Base-by-base conservation (phyloP, 2,329 filamentous ascomycete genomes). In the Thielaviopsis punctulata region DNA sequence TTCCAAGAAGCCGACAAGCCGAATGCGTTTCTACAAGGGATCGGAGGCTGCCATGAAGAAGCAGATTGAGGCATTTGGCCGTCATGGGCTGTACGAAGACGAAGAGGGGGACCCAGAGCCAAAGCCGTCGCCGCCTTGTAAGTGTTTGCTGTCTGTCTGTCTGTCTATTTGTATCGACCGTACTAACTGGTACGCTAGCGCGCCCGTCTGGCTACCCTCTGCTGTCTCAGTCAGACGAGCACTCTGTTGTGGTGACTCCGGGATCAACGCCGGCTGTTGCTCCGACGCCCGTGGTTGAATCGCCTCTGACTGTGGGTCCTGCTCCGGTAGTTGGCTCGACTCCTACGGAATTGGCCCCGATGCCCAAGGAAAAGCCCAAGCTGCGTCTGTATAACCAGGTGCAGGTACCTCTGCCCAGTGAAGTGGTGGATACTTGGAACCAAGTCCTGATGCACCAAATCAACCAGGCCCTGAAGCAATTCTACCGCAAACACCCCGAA, bases 401-500 rank as follows among this genome's bases (percentile, higher is more conserved):
- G 0, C 74, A 80, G 50, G 72, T 79, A 0, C 65, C 72, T 0
- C 66, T 82, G 1, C 68, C 79, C 0, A 71, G 76, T 2, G 76
- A 80, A 10, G 70, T 79, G 2, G 68, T 87, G 2, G 78, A 85
- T 33, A 75, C 80, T 56, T 90, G 84, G 84, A 82, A 88, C 59
- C 71, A 70, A 1, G 73, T 73, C 2, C 66, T 87, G 53, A 84
- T 86, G 69, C 81, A 82, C 1, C 80, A 85, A 55, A 76, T 90
- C 56, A 84, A 86, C 61, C 71, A 77, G 18, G 77, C 85, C 1
- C 72, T 88, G 15, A 76, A 80, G 21, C 74, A 77, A 49, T 86
- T 85, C 55, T 80, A 88, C 59, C 76, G 76, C 57, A 84, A 84
- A 58, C 75, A 86, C 48, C 75, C 80, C 0, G 85, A 90, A 62